Base-by-base conservation (phyloP, 2,329 filamentous ascomycete genomes). In the Phaeosphaeriaceae sp. region DNA sequence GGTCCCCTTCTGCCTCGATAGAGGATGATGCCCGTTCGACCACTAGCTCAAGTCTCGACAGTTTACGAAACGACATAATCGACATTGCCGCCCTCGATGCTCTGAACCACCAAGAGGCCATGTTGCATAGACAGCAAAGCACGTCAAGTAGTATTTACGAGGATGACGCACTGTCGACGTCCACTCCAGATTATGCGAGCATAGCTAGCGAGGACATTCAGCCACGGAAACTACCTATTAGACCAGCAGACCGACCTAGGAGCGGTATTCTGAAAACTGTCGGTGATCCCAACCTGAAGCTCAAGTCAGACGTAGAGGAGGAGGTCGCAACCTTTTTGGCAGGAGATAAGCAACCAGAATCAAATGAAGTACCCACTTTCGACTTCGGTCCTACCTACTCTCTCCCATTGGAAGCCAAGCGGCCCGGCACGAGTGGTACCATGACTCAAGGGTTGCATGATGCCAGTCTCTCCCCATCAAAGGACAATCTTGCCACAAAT, bases 321-420 rank as follows among this genome's bases (percentile, higher is more conserved):
- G 81, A 82, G 53, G 80, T 82, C 17, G 82, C 76, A 77, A 58
- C 80, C 73, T 58, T 82, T 82, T 63, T 63, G 67, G 73, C 52
- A 56, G 7, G 56, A 60, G n/a, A 31, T 50, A 25, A 67, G 62
- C 51, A 62, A 61, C 49, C 54, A 21, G 53, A 27, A 45, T 52
- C 65, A 15, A 82, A 85, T 22, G 83, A 87, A 56, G 88, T 96
- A 59, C 91, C 92, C 1, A 80, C 84, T 4, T 86, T 97, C 61
- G 89, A 97, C 75, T 97, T 97, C 78, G 94, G 94, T 0, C 92
- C 89, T 6, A 97, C 93, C 0, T 80, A 91, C 67, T 89, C 90
- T 58, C 89, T 92, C 56, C 81, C 80, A 60, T 84, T 86, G 25
- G 80, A 80, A 45, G 81, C 78, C 19, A 82, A 81, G 65, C 83